These are phyloP conservation scores for Coemansia sp. DNA, from an alignment of 192 early-diverging fungal genomes.

Conservation along the genomic window DNA sequence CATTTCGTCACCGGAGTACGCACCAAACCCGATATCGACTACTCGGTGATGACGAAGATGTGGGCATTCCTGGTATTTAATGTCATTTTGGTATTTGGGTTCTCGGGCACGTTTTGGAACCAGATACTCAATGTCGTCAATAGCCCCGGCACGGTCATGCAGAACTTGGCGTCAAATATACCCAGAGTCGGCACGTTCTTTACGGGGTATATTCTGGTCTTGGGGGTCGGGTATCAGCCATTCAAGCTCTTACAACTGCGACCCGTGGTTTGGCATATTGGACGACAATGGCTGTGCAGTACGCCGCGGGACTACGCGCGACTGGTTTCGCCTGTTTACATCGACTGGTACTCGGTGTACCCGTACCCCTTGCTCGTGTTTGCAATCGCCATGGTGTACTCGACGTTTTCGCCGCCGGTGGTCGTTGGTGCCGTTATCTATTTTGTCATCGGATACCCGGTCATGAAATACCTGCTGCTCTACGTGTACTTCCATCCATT, in stretches of 20 bases:
- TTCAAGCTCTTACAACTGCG: slow-evolving; percentile 68
- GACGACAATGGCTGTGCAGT: slow-evolving; percentile 62
- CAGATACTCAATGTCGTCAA: slow-evolving; percentile 64
- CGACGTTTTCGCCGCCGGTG: slow-evolving; percentile 72
- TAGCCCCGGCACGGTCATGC: slow-evolving; percentile 61
- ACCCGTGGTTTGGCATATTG: slow-evolving; percentile 60
- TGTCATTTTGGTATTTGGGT: slow-evolving; percentile 71
- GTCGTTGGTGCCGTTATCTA: slow-evolving; percentile 69
- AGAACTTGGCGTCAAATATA: slow-evolving; percentile 64
- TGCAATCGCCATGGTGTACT: slow-evolving; percentile 73
- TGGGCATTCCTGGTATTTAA: slow-evolving; percentile 79
- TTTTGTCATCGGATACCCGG: slow-evolving; percentile 64
- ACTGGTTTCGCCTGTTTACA: slow-evolving; percentile 65
- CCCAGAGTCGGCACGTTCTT: slow-evolving; percentile 77
- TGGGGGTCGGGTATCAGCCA: slow-evolving; percentile 72
- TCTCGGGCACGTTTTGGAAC: slow-evolving; percentile 69
- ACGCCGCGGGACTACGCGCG: slow-evolving; percentile 82
- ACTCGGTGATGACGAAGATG: slow-evolving; percentile 62
- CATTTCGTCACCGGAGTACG: slow-evolving; percentile 44
- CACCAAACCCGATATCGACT: slow-evolving; percentile 47
- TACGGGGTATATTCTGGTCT: slow-evolving; percentile 70
- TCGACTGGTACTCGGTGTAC: slow-evolving; percentile 71
- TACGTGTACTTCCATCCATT: slow-evolving; percentile 80
- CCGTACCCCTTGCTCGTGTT: slow-evolving; percentile 72
- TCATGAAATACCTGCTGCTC: slow-evolving; percentile 74